Evolutionary conservation across 2,329 filamentous ascomycete genomes (phyloP).

Genomic region (Fusarium praegraminearum): DNA sequence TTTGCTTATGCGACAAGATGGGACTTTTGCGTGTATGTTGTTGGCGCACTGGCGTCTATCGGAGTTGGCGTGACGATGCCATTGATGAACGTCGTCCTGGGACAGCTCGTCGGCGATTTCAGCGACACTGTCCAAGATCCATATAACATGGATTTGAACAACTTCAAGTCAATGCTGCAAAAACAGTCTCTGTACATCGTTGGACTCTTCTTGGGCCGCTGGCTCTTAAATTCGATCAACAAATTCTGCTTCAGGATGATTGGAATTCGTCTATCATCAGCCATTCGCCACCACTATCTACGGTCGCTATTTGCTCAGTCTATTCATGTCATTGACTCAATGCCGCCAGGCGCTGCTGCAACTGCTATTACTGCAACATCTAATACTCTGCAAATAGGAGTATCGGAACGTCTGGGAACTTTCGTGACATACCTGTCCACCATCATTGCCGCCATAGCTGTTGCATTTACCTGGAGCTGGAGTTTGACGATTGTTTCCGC

Average conservation of each 20-base stretch:
- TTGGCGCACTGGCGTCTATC: conserved; percentile 49
- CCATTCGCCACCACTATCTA: conserved; percentile 63
- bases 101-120: conserved; percentile 47
- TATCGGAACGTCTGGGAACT: conserved; percentile 63
- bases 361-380: conserved; percentile 65
- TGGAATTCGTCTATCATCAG: conserved; percentile 62
- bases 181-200: conserved; percentile 44
- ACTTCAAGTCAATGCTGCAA: conserved; percentile 29
- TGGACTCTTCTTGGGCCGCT: conserved; percentile 41
- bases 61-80: conserved; percentile 51
- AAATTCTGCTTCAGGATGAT: conserved; percentile 58
- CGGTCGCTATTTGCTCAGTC: conserved; percentile 63
- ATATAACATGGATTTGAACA: conserved; percentile 27
- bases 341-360: conserved; percentile 63
- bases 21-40: conserved; percentile 46
- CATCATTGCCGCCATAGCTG: conserved; percentile 58
- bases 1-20: conserved; percentile 49
- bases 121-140: conserved; percentile 42
- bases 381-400: conserved; percentile 65
- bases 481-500: conserved; percentile 63
- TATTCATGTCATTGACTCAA: conserved; percentile 61
- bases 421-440: conserved; percentile 59
- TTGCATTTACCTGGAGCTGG: conserved; percentile 66
- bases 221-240: conserved; percentile 36
- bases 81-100: conserved; percentile 54